Evolutionary conservation across 805 yeast genomes (phyloP).

Genomic region (Starmerella sirachaensis): DNA sequence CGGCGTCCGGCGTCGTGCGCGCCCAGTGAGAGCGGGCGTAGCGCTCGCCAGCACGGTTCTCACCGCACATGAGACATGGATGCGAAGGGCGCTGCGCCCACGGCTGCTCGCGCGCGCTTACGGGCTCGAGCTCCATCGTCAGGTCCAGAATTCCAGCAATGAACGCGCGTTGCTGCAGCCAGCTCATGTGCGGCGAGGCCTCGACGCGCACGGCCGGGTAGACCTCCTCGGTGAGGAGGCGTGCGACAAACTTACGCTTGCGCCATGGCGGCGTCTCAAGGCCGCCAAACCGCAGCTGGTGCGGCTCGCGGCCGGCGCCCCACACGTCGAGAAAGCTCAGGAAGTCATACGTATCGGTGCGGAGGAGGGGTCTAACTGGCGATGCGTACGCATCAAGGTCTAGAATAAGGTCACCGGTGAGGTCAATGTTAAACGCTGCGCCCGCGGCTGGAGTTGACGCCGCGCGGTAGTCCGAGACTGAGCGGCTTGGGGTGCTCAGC

Average conservation of each 20-base stretch:
- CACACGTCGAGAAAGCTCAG: conserved; percentile 14
- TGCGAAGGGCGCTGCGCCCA: conserved; percentile 40
- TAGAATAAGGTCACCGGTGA: conserved; percentile 13
- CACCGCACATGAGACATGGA: conserved; percentile 80
- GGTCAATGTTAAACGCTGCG: conserved; percentile 3
- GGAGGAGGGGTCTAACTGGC: conserved; percentile 23
- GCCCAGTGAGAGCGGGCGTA: conserved; percentile 68
- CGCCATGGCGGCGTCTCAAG: conserved; percentile 29
- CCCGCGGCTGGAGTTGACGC: neutral
- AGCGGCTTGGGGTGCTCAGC: no score
- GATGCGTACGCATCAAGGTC: conserved; percentile 22
- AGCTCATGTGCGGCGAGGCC: conserved; percentile 48
- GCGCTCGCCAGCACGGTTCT: conserved; percentile 52
- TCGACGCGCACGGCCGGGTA: conserved; percentile 62
- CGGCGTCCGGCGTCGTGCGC: conserved; percentile 29
- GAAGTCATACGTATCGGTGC: conserved; percentile 22
- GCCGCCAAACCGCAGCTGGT: conserved; percentile 6
- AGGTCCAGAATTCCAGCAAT: conserved; percentile 66
- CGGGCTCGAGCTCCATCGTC: conserved; percentile 71
- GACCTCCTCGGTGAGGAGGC: conserved; percentile 61
- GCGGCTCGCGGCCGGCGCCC: conserved; percentile 3
- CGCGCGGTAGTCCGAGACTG: no score
- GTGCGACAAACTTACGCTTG: conserved; percentile 48
- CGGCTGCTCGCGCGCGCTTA: conserved; percentile 68
- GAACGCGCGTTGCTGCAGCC: conserved; percentile 50